Evolutionary conservation across 805 yeast species (phyloP), one percentile per base, ranked within the genome.

Genomic region (Metschnikowia matae): DNA sequence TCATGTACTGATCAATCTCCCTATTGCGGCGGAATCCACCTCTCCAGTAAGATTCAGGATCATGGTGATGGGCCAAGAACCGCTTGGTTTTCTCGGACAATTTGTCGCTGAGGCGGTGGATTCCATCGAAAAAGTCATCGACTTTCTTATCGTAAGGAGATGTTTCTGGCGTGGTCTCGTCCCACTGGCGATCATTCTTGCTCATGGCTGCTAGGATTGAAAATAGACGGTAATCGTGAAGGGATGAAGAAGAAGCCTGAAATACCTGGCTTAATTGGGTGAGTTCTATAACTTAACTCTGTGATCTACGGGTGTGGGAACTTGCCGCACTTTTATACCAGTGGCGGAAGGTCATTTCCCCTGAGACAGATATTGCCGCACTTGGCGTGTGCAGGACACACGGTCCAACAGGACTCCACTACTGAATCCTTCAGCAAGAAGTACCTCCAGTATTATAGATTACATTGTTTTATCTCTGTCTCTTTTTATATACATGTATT

Each of bases 21-120:
- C 18, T 31, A 33, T 48, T 20, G 20, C 39, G 15, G 29, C 23
- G 31, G 29, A 44, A 29, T 17, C 43, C 47, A 14, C 14, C n/a
- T 26, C 39, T 23, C 41, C 41, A 36, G 23, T 34, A 29, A 21
- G 44, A 49, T 13, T 48, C 53, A 10, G 32, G 29, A 17, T 36
- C 50, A 21, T 6, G 42, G 20, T 36, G 48, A 46, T 46, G 42
- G 33, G 50, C 41, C 37, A 33, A 48, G 46, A 55, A 42, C 44
- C 48, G 46, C 18, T 60, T 62, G 17, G 73, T 59, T 17, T 66
- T 52, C 6, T 61, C 58, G 13, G 63, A 59, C n/a, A 69, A 49
- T 33, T 56, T 56, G 32, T 56, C 54, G 41, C 66, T 63, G 33
- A 67, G 47, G 20, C 62, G 65, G 34, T 66, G 62, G 35, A 69